Conservation (phyloP, 768 basidiomycete genomes). For the Pseudohyphozyma bogoriensis region DNA sequence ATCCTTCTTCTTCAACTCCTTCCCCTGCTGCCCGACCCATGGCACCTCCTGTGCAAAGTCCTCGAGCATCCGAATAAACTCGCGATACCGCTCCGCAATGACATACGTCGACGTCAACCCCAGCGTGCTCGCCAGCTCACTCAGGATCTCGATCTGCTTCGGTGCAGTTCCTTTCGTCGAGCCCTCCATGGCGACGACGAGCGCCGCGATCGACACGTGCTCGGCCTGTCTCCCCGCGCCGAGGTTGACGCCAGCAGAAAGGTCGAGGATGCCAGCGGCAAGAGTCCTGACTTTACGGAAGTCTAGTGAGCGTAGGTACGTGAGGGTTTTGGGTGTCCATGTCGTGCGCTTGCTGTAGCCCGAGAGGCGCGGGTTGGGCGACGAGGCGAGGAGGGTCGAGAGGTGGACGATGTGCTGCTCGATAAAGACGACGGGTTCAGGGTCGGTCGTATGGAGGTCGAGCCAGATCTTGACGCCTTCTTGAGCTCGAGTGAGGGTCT, state of each 20-base stretch:
- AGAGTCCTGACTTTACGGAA: constrained; percentile 17
- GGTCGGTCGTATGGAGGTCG: not conserved
- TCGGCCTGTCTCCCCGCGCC: not conserved
- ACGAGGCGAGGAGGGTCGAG: constrained; percentile 4
- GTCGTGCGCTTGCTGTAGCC: not conserved
- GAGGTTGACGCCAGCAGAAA: constrained; percentile 2
- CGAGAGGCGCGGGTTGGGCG: not conserved
- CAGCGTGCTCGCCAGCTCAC: constrained; percentile 6
- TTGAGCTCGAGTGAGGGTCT: constrained; percentile 19
- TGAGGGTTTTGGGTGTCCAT: not conserved
- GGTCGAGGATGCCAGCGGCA: constrained; percentile 13
- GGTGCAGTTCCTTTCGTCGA: constrained; percentile 2
- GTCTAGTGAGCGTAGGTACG: constrained; percentile 8
- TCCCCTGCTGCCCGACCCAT: constrained; percentile 2
- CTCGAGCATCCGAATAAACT: constrained; percentile 1
- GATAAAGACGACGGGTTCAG: constrained; percentile 19
- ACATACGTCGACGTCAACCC: not conserved
- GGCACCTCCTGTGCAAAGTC: constrained; percentile 12
- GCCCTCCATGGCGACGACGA: constrained; percentile 21
- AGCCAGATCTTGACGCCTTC: constrained; percentile 10
- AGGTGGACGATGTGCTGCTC: constrained; percentile 22
- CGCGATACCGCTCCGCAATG: constrained; percentile 16
- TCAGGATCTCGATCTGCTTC: constrained; percentile 4
- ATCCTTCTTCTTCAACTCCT: not conserved
- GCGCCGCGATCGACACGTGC: constrained; percentile 8